A percentile compares a stretch with the other conserved stretches of the same genome.
phyloP scores from a whole-genome alignment of 805 yeast genomes.

The Ogataea trehaloabstinens region DNA sequence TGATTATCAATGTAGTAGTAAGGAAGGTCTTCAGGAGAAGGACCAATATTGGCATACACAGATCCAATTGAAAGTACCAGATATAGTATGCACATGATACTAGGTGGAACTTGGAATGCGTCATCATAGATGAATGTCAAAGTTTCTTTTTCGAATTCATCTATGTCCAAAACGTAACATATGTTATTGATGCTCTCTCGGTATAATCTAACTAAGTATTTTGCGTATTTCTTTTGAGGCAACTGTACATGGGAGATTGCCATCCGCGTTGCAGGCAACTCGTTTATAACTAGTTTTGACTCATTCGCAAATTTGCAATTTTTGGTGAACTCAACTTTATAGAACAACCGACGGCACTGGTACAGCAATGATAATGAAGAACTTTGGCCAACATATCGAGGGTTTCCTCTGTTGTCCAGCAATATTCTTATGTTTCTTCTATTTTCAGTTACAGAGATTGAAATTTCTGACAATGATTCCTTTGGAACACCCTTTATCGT shows the following conservation, averaged over 20 bases:
- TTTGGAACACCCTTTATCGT: too few relatives aligned
- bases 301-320: constrained; percentile 36
- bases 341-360: constrained; percentile 39
- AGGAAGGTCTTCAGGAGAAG: constrained; percentile 5
- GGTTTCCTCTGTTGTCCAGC: constrained; percentile 35
- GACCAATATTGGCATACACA: constrained; percentile 29
- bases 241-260: constrained; percentile 23
- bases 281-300: constrained; percentile 36
- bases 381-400: constrained; percentile 41
- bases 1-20: constrained; percentile 5
- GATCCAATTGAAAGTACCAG: constrained; percentile 43
- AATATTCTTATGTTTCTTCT: constrained; percentile 31
- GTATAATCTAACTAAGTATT: constrained; percentile 33
- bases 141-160: constrained; percentile 28
- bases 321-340: constrained; percentile 15
- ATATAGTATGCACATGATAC: constrained; percentile 34
- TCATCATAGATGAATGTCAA: constrained; percentile 32
- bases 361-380: constrained; percentile 39
- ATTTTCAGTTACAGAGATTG: constrained; percentile 10
- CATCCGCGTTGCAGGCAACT: constrained; percentile 31
- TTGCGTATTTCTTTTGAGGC: constrained; percentile 31
- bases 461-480: background rate
- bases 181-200: constrained; percentile 39
- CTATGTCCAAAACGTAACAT: constrained; percentile 38
- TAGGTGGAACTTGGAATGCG: constrained; percentile 26